Conservation (phyloP, 2,329 filamentous ascomycete genomes). For the Diaporthe humulicola region DNA sequence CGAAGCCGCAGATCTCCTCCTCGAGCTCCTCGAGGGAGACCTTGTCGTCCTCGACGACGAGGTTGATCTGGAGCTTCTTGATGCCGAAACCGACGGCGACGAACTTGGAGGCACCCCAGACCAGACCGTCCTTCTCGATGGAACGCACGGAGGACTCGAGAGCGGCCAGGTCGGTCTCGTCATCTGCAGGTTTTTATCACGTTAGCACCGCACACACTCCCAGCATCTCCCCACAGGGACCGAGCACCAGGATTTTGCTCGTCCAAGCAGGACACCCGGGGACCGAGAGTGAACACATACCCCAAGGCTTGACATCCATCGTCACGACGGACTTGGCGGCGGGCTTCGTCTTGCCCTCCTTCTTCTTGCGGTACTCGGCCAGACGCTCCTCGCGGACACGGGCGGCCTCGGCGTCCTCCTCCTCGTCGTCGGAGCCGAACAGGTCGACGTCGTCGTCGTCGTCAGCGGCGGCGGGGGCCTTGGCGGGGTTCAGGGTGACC, state of each 20-base stretch:
- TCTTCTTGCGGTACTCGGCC: constrained; percentile 96
- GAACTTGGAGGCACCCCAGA: constrained; percentile 94
- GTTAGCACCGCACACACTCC: constrained; percentile 23
- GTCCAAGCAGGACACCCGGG: neutral
- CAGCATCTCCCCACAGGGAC: no score
- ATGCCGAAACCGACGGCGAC: constrained; percentile 96
- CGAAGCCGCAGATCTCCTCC: constrained; percentile 83
- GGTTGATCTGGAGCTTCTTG: constrained; percentile 99
- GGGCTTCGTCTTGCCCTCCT: constrained; percentile 91
- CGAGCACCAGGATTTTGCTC: neutral
- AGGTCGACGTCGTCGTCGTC: constrained; percentile 93
- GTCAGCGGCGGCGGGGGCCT: constrained; percentile 78
- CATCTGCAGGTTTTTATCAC: constrained; percentile 66
- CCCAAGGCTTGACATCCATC: constrained; percentile 98
- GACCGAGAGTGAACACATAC: constrained; percentile 67
- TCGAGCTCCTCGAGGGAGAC: constrained; percentile 88
- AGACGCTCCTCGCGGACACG: constrained; percentile 89
- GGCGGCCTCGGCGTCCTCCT: constrained; percentile 90
- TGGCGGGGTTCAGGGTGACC: constrained; percentile 86
- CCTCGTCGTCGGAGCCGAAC: constrained; percentile 94
- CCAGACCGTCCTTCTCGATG: constrained; percentile 93
- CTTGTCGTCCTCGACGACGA: constrained; percentile 98
- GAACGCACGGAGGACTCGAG: constrained; percentile 84
- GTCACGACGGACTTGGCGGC: constrained; percentile 97
- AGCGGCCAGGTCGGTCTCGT: constrained; percentile 91